Evolutionary conservation across 1,284 basidiomycete genomes (phyloP), one percentile per base, ranked within the genome.

Genomic region (Trichosporon ovoides): DNA sequence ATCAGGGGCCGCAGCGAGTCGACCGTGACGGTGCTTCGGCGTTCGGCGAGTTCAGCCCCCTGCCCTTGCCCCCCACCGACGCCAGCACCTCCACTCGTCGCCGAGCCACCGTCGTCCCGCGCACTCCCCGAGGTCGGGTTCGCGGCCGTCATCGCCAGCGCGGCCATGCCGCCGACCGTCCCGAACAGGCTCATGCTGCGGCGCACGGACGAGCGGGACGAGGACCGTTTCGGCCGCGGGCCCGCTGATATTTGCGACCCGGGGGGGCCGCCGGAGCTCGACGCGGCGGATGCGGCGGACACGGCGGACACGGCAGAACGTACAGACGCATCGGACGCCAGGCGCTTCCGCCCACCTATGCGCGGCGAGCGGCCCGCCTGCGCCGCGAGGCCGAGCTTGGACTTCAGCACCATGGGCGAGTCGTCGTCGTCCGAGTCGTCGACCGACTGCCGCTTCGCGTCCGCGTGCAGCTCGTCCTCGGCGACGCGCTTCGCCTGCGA

Each of bases 131-230:
- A 22, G 14, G 28, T 36, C 7, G 19, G 53, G 38, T n/a, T 24
- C 37, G 53, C 34, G 3, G 51, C 49, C 13, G 52, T 56, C 55
- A 58, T 59, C 0, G 63, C 58, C 48, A 75, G 55, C n/a, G 71
- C 69, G 0, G 70, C 72, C 73, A 75, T 62, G 48, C 59, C 59
- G n/a, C 55, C 50, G 22, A 71, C 74, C 7, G 60, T 64, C 20
- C 71, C 72, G 31, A 74, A 76, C 19, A 76, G 59, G 68, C 66
- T 69, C 38, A 62, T 69, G 3, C 70, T 68, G 55, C 73, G 62
- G 34, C 70, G 63, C 13, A 48, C 43, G 6, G 43, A 48, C 16
- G 24, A 28, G 18, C 43, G 43, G 22, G 43, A 48, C 24, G 43
- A 48, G 12, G 43, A 48, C 18, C 43, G 43, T 22, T 22, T 11